A percentile compares a stretch with the other conserved stretches of the same genome.
Evolutionary conservation across 768 basidiomycete genomes (phyloP).

Genomic region (Macrolepiota albuminosa): DNA sequence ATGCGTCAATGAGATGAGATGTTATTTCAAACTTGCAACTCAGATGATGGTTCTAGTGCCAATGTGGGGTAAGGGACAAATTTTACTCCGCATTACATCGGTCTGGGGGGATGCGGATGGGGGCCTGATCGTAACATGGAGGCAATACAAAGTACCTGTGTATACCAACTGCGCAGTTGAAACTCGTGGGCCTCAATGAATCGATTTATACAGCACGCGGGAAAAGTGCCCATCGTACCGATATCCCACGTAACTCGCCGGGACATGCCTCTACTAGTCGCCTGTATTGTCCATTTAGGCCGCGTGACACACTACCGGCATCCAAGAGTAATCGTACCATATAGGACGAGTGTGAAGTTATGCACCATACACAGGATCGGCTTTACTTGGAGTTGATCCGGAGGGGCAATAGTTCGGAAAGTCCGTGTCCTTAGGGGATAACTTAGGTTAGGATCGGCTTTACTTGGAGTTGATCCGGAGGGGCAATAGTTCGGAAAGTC

Average conservation of each 20-base stretch:
- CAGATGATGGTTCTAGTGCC: neutral
- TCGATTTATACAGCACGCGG: neutral
- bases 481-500: neutral
- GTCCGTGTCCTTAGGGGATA: slow-evolving; percentile 1
- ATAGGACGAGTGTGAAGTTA: neutral
- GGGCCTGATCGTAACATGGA: neutral
- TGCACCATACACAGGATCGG: neutral
- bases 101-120: neutral
- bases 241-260: neutral
- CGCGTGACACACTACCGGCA: neutral
- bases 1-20: neutral
- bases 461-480: neutral
- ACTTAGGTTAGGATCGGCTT: neutral
- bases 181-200: neutral
- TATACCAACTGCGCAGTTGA: neutral
- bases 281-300: neutral
- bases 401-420: neutral
- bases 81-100: neutral
- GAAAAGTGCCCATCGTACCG: neutral
- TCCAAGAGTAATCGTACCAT: neutral
- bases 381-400: neutral
- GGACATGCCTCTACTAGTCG: neutral
- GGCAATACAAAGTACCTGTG: neutral
- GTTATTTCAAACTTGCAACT: neutral
- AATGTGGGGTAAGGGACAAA: neutral